Percentiles rank a stretch among this genome's conserved stretches.
Conservation (phyloP, 1,284 basidiomycete species). For the Cryptococcus deneoformans region DNA sequence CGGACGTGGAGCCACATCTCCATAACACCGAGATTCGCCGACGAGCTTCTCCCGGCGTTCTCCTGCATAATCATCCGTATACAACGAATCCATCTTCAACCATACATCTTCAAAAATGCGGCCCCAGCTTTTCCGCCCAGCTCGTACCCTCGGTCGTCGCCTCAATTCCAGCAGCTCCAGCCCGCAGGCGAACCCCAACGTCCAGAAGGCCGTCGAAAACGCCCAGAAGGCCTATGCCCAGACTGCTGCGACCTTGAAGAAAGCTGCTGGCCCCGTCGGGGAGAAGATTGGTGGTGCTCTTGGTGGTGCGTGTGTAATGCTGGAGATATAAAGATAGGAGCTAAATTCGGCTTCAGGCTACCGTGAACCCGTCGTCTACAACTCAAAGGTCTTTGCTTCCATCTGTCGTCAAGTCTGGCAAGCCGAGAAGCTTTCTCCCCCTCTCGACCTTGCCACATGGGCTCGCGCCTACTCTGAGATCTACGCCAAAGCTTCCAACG, state of each 20-base stretch:
- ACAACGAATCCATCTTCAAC: too few species aligned
- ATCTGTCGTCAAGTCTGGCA: conserved; percentile 87
- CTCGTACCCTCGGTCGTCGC: conserved; percentile 18
- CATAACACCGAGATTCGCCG: too few species aligned
- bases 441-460: conserved; percentile 63
- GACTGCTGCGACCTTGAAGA: conserved; percentile 37
- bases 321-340: background rate
- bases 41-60: too few species aligned
- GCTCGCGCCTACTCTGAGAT: conserved; percentile 69
- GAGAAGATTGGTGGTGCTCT: conserved; percentile 42
- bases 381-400: conserved; percentile 77
- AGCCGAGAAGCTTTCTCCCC: conserved; percentile 81
- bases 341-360: conserved; percentile 58
- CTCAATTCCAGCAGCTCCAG: conserved; percentile 26
- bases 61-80: too few species aligned
- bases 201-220: conserved; percentile 43
- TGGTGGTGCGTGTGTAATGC: conserved; percentile 38
- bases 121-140: conserved; percentile 18
- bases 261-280: conserved; percentile 47
- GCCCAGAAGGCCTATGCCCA: conserved; percentile 37
- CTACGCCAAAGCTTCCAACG: conserved; percentile 64
- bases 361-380: conserved; percentile 77
- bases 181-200: conserved; percentile 37
- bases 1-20: too few species aligned
- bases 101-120: conserved; percentile 11